Base-by-base conservation (phyloP, 2,329 filamentous ascomycete genomes). In the Trichophyton rubrum region DNA sequence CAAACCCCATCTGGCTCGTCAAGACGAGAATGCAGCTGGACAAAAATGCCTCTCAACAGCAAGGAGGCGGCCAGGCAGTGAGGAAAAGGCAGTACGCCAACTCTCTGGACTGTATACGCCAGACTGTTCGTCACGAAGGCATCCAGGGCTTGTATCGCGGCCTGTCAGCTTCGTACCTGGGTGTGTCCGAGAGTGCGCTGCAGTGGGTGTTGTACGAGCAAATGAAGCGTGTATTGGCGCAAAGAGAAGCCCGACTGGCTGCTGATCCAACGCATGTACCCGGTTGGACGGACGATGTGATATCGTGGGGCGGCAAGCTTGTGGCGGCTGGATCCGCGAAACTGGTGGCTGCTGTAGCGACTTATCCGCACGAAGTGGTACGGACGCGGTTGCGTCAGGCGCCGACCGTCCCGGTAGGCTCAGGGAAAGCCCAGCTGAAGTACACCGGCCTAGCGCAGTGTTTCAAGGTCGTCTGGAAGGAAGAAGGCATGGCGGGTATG, bases 131-230 rank as follows among this genome's bases (percentile, higher is more conserved):
- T 22, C 80, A 89, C 62, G 91, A 97, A 72, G 92, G 92, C 0
- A 75, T 95, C 53, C 78, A 82, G 40, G 90, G 90, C 1, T 78
- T 97, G 62, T 97, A 96, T 76, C 88, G 90, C 69, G 91, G 91
- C 58, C 82, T 97, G 75, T 93, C 87, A 66, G 91, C 91, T 38
- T 93, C 88, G 69, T 97, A 96, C 70, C 79, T 97, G 0, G 91
- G 92, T 24, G 90, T 95, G 20, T 87, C 87, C 1, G 92, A 96
- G 78, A 91, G 86, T 65, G 93, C 91, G 3, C 74, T 96, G 68
- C 91, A 97, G 72, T 96, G 90, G 90, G 86, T 95, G 69, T 76
- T 96, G 67, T 97, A 96, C 74, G 91, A 97, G 76, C 87, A 91
- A 73, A 85, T 95, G 79, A 97, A 96, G 80, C 78, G 82, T 24